Percentiles rank a stretch among this genome's conserved stretches.
These are phyloP conservation scores for Digitaria exilis DNA, from an alignment of 202 grass and related monocot genomes.

Conservation along the genomic window DNA sequence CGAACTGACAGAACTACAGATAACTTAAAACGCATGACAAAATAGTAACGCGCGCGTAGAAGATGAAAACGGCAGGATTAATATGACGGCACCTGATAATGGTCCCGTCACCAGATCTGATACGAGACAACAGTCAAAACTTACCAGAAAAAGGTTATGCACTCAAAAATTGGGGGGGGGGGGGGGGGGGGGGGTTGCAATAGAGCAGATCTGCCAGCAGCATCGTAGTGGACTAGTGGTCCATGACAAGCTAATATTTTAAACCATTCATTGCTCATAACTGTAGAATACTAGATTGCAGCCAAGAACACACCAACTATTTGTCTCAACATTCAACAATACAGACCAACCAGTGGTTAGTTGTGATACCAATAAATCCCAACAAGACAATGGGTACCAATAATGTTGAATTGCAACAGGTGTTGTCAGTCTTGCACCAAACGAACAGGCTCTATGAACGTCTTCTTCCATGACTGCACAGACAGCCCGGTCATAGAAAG, in stretches of 20 bases:
- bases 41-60: neutral
- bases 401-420: neutral
- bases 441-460: neutral
- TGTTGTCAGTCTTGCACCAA: constrained; percentile 22
- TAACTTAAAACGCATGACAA: neutral
- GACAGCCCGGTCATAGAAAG: neutral
- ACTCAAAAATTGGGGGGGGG: too few species aligned
- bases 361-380: neutral
- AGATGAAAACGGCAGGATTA: neutral
- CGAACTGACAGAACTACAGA: neutral
- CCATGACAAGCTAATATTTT: neutral
- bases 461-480: neutral
- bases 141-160: too few species aligned
- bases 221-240: neutral
- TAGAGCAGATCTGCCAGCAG: neutral
- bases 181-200: too few species aligned
- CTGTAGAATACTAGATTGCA: constrained; percentile 30
- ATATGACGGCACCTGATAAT: neutral
- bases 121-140: too few species aligned
- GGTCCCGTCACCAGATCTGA: neutral
- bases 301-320: neutral
- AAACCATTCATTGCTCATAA: neutral
- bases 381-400: neutral
- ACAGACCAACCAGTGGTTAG: neutral
- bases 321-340: constrained; percentile 9